Percentiles rank a stretch among this genome's conserved stretches.
Conservation (phyloP, 257 asterid genomes). For the Jacaranda copaia region DNA sequence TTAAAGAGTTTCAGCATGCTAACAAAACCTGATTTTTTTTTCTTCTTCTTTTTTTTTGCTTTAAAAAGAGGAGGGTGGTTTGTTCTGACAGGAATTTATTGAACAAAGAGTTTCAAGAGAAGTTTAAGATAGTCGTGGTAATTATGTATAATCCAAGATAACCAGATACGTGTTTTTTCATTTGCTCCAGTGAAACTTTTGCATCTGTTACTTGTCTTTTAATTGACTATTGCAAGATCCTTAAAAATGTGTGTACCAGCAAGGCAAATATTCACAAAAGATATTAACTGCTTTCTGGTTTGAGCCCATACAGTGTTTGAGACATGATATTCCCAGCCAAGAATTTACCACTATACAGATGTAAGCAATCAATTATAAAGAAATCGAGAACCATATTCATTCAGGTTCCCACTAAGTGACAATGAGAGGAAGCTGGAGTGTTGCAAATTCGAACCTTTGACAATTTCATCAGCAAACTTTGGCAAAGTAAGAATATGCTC, state of each 20-base stretch:
- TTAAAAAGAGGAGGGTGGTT: too few species aligned
- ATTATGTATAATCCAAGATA: not conserved
- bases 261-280: slow-evolving; percentile 3
- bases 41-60: too few species aligned
- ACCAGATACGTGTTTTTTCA: not conserved
- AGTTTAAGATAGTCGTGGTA: not conserved
- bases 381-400: not conserved
- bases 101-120: slow-evolving; percentile 17
- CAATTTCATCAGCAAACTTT: not conserved
- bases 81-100: not conserved
- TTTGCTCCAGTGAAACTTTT: not conserved
- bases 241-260: not conserved
- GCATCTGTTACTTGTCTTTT: not conserved
- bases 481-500: not conserved
- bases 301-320: not conserved
- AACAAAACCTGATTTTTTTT: too few species aligned
- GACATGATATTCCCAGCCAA: not conserved
- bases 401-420: not conserved
- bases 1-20: slow-evolving; percentile 15
- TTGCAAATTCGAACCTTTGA: not conserved
- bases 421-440: slow-evolving; percentile 7
- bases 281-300: not conserved
- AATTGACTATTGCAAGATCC: not conserved
- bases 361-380: not conserved
- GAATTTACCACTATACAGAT: not conserved